Base-by-base conservation (phyloP, 305 asterid species). In the Rubia balearica region DNA sequence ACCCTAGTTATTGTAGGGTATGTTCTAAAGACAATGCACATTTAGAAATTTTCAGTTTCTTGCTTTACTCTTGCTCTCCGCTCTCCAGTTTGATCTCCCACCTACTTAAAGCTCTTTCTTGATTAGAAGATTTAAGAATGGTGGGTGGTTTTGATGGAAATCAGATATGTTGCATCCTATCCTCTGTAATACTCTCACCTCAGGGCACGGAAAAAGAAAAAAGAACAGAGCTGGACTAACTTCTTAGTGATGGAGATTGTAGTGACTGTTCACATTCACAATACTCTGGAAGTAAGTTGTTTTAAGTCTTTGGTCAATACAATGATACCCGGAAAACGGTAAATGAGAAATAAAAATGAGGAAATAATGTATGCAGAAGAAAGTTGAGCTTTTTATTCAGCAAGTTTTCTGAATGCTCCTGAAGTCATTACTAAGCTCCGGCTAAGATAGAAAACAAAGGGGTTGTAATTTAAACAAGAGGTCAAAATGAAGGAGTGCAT, bases 281-380 rank as follows among this genome's bases (percentile, higher is more conserved):
- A 24, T 67, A 24, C 61, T 70, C 55, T 22, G 57, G 57, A 51
- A 51, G 9, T 8, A 19, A 57, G 55, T 70, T 36, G 53, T n/a
- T 70, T 70, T 12, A 12, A 57, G 56, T 70, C 66, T 70, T 57
- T 57, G 73, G 61, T 22, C 38, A 8, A 33, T 19, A 8, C 55
- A 11, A 33, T 8, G 14, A 61, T 3, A 27, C 1, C 7, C 12
- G 40, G 41, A 7, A 11, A 14, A 56, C 38, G 19, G 56, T 19
- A 13, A 30, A 8, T 0, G 33, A 24, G 38, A 2, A 5, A 12
- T 56, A 21, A 41, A 40, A 55, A 11, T 19, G 41, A 61, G 40
- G 30, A 69, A 69, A 43, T 9, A 45, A 45, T 3, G 33, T 45
- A 6, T 13, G n/a, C 9, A 46, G 41, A 21, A 66, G 59, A 14